Base-by-base conservation (phyloP, 2,329 filamentous ascomycete genomes). In the Calonectria pseudoturangicola region DNA sequence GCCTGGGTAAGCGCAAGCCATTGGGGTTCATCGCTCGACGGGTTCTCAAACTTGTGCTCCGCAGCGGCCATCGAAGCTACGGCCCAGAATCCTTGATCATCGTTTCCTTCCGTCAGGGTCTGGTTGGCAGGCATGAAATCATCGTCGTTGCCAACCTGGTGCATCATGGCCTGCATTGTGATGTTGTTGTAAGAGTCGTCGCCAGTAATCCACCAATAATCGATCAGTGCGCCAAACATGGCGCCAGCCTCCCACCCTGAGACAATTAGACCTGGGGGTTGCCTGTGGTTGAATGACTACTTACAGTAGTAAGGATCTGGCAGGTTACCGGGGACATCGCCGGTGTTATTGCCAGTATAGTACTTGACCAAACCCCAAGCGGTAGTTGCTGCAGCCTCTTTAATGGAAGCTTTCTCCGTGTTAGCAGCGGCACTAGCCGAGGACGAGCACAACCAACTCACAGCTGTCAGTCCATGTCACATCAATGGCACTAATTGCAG, bases 31-130 rank as follows among this genome's bases (percentile, higher is more conserved):
- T 88, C 89, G 0, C 86, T 76, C 0, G 90, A 88, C 4, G 93
- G 92, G 78, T 95, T 89, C 1, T 93, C 92, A 79, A 94, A 96
- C 74, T 92, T 92, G 79, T 92, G 90, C 84, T 97, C 95, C 45
- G 93, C 93, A 2, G 95, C 95, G 10, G 90, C 89, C 88, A 97
- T 93, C 71, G 93, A 93, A 0, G 94, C 91, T 86, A 97, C 89
- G 18, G 90, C 94, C 95, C 95, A 97, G 84, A 97, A 96, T 5
- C 93, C 92, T 82, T 95, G 93, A 77, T 95, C 93, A 75, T 95
- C 93, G 83, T 94, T 95, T 75, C 93, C 93, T 73, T 89, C 83
- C 2, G 88, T 88, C 58, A 86, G 83, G 8, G 90, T 92, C 82
- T 92, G 91, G 82, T 93, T 93, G n/a, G 82, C 79, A 3, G 93